A percentile compares a stretch with the other conserved stretches of the same genome.
These are phyloP conservation scores for Sisymbrium irio DNA, from an alignment of 345 rosid genomes.

Conservation along the genomic window DNA sequence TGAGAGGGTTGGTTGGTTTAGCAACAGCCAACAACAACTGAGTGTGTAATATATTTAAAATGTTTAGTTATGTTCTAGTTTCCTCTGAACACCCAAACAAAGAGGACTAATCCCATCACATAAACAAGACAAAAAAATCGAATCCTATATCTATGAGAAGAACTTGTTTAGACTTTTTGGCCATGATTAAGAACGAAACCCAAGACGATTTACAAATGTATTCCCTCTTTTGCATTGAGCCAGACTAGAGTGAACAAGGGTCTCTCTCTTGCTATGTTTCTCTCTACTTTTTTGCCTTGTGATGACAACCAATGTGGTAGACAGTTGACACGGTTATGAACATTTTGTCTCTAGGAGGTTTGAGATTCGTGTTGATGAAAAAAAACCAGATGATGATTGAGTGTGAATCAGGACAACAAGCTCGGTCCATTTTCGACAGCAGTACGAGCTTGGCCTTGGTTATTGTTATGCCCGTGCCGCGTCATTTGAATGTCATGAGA, in stretches of 20 bases:
- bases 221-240: constrained; percentile 9
- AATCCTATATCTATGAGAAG: constrained; percentile 11
- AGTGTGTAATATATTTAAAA: not conserved
- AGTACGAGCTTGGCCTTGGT: constrained; percentile 63
- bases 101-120: constrained; percentile 6
- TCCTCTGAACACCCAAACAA: constrained; percentile 16
- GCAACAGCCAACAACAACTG: not conserved
- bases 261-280: not conserved
- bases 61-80: not conserved
- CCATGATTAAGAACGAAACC: not conserved
- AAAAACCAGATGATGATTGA: not conserved
- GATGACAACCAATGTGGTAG: constrained; percentile 4
- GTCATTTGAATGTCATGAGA: constrained; percentile 84
- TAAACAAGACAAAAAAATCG: constrained; percentile 9
- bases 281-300: not conserved
- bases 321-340: constrained; percentile 19
- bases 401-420: constrained; percentile 52
- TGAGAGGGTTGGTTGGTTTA: not conserved
- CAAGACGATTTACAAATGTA: constrained; percentile 31
- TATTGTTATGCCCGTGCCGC: constrained; percentile 44
- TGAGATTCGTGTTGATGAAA: not conserved
- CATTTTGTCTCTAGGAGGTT: constrained; percentile 2
- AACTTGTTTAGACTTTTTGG: not conserved
- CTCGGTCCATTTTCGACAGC: constrained; percentile 80
- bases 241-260: not conserved